A percentile compares a stretch with the other conserved stretches of the same genome.
phyloP scores from a whole-genome alignment of 768 basidiomycete genomes.

The Mycena venus region DNA sequence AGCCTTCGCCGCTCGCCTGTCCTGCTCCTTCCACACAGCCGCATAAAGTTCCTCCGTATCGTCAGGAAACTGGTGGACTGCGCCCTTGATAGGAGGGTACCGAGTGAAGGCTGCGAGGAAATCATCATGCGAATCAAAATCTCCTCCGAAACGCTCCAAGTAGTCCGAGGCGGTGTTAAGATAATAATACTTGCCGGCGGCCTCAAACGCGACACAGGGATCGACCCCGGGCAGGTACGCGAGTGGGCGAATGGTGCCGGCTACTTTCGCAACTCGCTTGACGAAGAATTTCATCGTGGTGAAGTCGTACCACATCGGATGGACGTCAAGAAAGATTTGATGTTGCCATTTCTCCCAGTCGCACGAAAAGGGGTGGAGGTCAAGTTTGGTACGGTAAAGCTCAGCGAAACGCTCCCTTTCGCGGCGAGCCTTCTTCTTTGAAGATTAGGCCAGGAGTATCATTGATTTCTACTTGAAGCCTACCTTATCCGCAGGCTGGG shows the following conservation, averaged over 20 bases:
- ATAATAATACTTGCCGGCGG: slow-evolving; percentile 6
- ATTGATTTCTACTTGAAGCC: not conserved
- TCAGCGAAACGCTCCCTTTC: slow-evolving; percentile 2
- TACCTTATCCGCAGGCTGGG: slow-evolving; percentile 4
- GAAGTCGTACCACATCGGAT: not conserved
- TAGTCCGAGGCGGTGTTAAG: slow-evolving; percentile 8
- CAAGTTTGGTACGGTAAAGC: slow-evolving; percentile 10
- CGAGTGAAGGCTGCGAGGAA: not conserved
- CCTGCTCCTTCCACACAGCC: not conserved
- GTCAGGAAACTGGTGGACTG: slow-evolving; percentile 1
- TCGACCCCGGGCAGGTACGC: slow-evolving; percentile 3
- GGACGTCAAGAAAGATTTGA: not conserved
- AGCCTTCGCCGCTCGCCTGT: not conserved
- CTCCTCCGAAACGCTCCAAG: slow-evolving; percentile 9
- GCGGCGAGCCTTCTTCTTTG: not conserved
- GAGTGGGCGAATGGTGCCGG: slow-evolving; percentile 1
- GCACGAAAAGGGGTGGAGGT: slow-evolving; percentile 14
- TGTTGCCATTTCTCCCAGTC: slow-evolving; percentile 7
- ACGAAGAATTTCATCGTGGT: not conserved
- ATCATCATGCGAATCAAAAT: not conserved
- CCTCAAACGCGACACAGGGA: slow-evolving; percentile 7
- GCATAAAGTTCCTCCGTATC: slow-evolving; percentile 11
- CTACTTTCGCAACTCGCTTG: not conserved
- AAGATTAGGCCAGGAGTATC: slow-evolving; percentile 3
- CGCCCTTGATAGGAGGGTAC: slow-evolving; percentile 1